Evolutionary conservation across 2,329 filamentous ascomycete species (phyloP), one percentile per base, ranked within the genome.

Genomic region (Pestalotiopsis sp.): DNA sequence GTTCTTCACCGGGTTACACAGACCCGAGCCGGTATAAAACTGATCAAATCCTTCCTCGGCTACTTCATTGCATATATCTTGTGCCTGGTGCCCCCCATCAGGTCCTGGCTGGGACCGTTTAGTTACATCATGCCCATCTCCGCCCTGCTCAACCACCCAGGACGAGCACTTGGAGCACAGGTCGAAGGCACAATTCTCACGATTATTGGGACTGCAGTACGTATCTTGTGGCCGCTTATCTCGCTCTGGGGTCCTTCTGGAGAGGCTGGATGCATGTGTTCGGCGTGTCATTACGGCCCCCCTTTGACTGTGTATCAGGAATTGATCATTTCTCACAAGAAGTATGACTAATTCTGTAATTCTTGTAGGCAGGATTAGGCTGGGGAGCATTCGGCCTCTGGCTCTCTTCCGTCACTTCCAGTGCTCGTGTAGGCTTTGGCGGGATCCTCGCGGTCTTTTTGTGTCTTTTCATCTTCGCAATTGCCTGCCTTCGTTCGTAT

Each of bases 71-170:
- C 87, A 2, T 90, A 89, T 73, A 75, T 86, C 2, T 74, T 89
- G 20, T 90, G 87, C 71, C 82, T 90, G 2, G 75, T 89, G 4
- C 85, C 86, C 1, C 73, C 73, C 3, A 80, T 84, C 4, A 80
- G 80, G n/a, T 68, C 75, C n/a, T 87, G 83, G 82, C 79, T 90
- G 4, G 88, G 88, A 2, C 80, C 78, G 17, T 86, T 88, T 72
- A 81, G 81, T 70, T 89, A 89, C 72, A 83, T 90, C 69, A 85
- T 88, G 80, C 83, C 82, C 4, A 76, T 90, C 62, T 89, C 87
- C 2, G 80, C 85, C n/a, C 83, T 89, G 23, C 72, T 90, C 59
- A 90, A 89, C 69, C 88, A 90, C 72, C 82, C 88, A 3, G 86
- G 85, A 25, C 81, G 88, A 49, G 84, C 86, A 1, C 73, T 89